A percentile compares a stretch with the other conserved stretches of the same genome.
Conservation (phyloP, 805 yeast genomes). For the Zygoascus ofunaensis region DNA sequence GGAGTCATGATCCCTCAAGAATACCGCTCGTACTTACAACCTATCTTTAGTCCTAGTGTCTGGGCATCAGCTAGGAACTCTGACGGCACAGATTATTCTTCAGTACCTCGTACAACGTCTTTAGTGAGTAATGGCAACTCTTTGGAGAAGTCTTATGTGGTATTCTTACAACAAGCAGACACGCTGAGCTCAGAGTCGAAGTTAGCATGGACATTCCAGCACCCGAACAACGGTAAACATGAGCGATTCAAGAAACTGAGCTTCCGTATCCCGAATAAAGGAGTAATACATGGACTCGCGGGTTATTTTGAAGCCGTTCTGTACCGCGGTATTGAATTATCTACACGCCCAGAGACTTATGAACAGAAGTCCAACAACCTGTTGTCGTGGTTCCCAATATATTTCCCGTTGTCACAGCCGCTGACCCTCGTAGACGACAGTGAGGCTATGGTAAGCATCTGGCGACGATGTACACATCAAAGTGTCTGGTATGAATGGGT, state of each 20-base stretch:
- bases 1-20: slow-evolving; percentile 57
- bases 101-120: neutral
- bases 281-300: slow-evolving; percentile 60
- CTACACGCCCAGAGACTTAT: slow-evolving; percentile 38
- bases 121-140: slow-evolving; percentile 3
- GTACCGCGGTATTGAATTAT: slow-evolving; percentile 48
- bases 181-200: slow-evolving; percentile 37
- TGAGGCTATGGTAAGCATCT: slow-evolving; percentile 43
- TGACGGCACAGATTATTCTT: neutral
- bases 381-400: slow-evolving; percentile 61
- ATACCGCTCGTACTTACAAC: slow-evolving; percentile 54
- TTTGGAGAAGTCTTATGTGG: slow-evolving; percentile 37
- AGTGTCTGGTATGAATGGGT: slow-evolving; percentile 66
- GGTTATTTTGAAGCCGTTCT: slow-evolving; percentile 69
- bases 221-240: slow-evolving; percentile 34
- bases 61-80: slow-evolving; percentile 24
- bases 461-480: slow-evolving; percentile 36
- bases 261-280: slow-evolving; percentile 40
- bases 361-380: slow-evolving; percentile 34
- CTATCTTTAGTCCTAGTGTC: slow-evolving; percentile 52
- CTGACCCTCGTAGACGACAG: slow-evolving; percentile 44
- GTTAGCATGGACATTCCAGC: slow-evolving; percentile 53
- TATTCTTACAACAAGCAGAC: slow-evolving; percentile 33
- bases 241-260: slow-evolving; percentile 26
- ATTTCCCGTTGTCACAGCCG: slow-evolving; percentile 53